Evolutionary conservation across 805 yeast genomes (phyloP), one percentile per base, ranked within the genome.

Genomic region (Starmerella gropengiesseri): DNA sequence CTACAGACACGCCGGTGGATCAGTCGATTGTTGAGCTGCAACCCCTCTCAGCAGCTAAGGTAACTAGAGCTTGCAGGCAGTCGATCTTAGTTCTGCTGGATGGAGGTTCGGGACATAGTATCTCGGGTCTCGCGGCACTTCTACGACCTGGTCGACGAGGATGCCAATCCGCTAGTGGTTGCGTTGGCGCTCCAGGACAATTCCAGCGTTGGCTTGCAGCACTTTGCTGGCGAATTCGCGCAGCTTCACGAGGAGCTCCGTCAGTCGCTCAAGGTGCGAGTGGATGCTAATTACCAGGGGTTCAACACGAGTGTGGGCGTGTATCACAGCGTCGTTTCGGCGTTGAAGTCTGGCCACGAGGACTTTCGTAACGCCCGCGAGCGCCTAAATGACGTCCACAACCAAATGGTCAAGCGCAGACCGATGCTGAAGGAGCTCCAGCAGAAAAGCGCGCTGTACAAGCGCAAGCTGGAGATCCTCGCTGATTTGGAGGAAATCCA

Each of bases 151-250:
- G 60, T 70, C 6, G 63, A 65, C 1, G 69, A 68, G 7, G 70
- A 74, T 38, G 75, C 84, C 42, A 86, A 85, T 57, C 94, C 95
- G 1, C 69, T 91, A 35, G 95, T 85, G 53, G 66, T 79, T 40
- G 95, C 95, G 0, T 66, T 89, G 30, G 77, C 87, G 1, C 66
- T 91, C 44, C 65, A 86, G 54, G 96, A 89, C 60, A 79, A 78
- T 53, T 77, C 94, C 2, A 81, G 94, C 0, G 91, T 86, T n/a
- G 97, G 97, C 0, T 63, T 83, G 54, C 94, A 94, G 0, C 79
- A 78, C 54, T 74, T 78, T 46, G 68, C 69, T 45, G 69, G 69
- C 1, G 86, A 83, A 47, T 89, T 89, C 52, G 65, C 69, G 32
- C 70, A 71, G 37, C 60, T 85, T 34, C 75, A 78, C 47, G 64